Evolutionary conservation across 306 rosid species (phyloP), one percentile per base, ranked within the genome.

Genomic region (Elaeagnus macrophylla): DNA sequence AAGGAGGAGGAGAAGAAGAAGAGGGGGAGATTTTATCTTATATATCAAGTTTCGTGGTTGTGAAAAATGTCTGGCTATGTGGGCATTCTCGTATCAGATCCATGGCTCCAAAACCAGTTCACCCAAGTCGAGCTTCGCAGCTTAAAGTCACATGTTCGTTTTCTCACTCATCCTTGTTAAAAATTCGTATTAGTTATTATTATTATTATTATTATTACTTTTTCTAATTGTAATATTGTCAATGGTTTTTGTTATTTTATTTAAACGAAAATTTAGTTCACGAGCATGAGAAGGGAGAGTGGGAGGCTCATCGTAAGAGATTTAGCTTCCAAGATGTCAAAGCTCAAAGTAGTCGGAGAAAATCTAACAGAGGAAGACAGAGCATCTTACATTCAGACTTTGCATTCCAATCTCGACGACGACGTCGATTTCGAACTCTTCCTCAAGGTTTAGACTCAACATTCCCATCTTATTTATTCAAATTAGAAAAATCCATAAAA

Each of bases 31-130:
- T 40, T 35, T 10, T 46, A 25, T 10, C 43, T 59, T 7, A 13
- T 10, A 44, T 12, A 43, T 7, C n/a, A 0, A 51, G 18, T 43
- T 44, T 14, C 56, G 66, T 8, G 53, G 52, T 49, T 53, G 8
- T 36, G n/a, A 37, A 54, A 35, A 47, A 91, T 91, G 99, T 78
- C 84, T 10, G 76, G 87, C 35, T 93, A 82, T 39, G 85, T 93
- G 64, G 99, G 99, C 60, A 77, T 91, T 82, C 83, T 91, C 14
- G 99, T 91, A 70, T 91, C 96, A 71, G 99, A 91, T 91, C 99
- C 93, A 78, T 84, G 78, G 80, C 89, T 91, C 39, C 99, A 91
- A 63, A 91, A 82, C 58, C 99, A 91, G 77, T 91, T 91, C 80
- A 91, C 99, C 19, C 99, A 91, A 78, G 99, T 71, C 25, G 99